Base-by-base conservation (phyloP, 306 rosid species). In the Prunus mume region DNA sequence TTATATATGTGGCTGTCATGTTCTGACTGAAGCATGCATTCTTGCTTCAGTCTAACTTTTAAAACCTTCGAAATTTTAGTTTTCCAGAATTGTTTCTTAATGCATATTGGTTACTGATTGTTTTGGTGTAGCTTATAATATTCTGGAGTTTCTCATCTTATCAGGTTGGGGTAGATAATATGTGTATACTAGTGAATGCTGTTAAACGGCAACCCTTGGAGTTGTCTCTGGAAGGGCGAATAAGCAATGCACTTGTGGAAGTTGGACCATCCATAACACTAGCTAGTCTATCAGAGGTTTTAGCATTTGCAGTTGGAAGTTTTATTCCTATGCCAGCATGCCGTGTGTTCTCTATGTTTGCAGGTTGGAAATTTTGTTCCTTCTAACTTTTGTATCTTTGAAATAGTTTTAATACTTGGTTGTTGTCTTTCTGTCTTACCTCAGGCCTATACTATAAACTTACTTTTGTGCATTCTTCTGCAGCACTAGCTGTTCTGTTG, bases 331-430 rank as follows among this genome's bases (percentile, higher is more conserved):
- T 91, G 97, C 97, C 99, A 69, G 99, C 99, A 27, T 90, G 96
- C 79, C 97, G 99, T 19, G 97, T 95, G 67, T 95, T 95, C 90
- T 92, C 99, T 85, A 95, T 95, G 99, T 95, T 95, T 90, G 99
- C 99, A 69, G 97, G 99, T 92, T 75, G 67, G 72, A 60, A 24
- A 51, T 45, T 25, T 76, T 78, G 32, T 30, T 69, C 65, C 51
- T 55, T 38, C 43, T 19, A 72, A 68, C 4, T 38, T 78, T 15
- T 32, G 73, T 56, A 55, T 57, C 15, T 73, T 54, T 56, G 75
- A 67, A 60, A 66, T 74, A 56, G 78, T 78, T 73, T 20, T 68
- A 15, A 30, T 69, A 65, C 9, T 76, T 60, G 76, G 25, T 73
- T 82, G n/a, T 50, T 80, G 61, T 72, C 63, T 57, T 60, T 5